Percentiles rank a stretch among this genome's conserved stretches.
phyloP scores from a whole-genome alignment of 257 asterid genomes.

The Salvia hispanica region DNA sequence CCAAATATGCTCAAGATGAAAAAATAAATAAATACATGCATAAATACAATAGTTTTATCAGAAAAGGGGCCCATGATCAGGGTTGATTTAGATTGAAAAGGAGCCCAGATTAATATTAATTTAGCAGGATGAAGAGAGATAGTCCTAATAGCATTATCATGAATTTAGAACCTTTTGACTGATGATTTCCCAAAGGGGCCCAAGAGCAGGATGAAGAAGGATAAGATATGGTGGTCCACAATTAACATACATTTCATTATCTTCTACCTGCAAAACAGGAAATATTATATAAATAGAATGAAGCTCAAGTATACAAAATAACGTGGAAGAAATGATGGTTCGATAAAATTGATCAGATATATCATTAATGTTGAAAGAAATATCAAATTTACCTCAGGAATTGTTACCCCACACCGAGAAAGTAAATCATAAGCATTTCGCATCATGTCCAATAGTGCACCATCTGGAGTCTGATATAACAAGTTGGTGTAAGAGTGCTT shows the following conservation, averaged over 20 bases:
- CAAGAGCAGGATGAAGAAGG: slow-evolving; percentile 97
- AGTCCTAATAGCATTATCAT: slow-evolving; percentile 20
- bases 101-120: too few species aligned
- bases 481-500: slow-evolving; percentile 26
- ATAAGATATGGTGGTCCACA: slow-evolving; percentile 94
- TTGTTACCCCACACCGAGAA: slow-evolving; percentile 69
- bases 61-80: not conserved
- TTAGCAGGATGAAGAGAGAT: slow-evolving; percentile 20
- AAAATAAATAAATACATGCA: not conserved
- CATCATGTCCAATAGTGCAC: slow-evolving; percentile 85
- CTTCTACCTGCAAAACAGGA: slow-evolving; percentile 57
- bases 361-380: slow-evolving; percentile 21
- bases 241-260: slow-evolving; percentile 69
- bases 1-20: slow-evolving; percentile 16
- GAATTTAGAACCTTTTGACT: slow-evolving; percentile 72
- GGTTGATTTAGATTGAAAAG: too few species aligned
- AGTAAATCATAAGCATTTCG: slow-evolving; percentile 98
- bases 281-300: slow-evolving; percentile 22
- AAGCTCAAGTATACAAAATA: slow-evolving; percentile 13
- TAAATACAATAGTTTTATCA: not conserved
- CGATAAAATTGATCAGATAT: not conserved
- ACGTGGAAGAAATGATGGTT: slow-evolving; percentile 25
- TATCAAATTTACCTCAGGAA: slow-evolving; percentile 67
- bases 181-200: slow-evolving; percentile 96
- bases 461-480: slow-evolving; percentile 94